These are phyloP conservation scores for Mycena capillaripes DNA, from an alignment of 768 basidiomycete species.

Conservation along the genomic window DNA sequence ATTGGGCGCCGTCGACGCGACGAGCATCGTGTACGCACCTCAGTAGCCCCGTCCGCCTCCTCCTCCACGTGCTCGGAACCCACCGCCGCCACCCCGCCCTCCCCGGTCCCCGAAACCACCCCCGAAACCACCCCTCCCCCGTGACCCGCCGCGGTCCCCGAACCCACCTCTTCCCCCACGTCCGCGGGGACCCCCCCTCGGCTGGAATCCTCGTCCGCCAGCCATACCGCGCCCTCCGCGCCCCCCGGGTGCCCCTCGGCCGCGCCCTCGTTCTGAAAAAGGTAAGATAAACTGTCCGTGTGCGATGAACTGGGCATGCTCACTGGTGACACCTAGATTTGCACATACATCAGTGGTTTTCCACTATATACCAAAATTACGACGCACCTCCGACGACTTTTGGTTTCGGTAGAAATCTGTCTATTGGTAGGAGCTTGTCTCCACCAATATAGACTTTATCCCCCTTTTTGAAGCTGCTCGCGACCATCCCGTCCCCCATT, in stretches of 20 bases:
- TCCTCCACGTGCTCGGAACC: conserved; percentile 57
- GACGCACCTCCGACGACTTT: conserved; percentile 79
- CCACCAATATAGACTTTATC: conserved; percentile 98
- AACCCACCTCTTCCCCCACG: conserved; percentile 13
- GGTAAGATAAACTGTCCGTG: conserved; percentile 21
- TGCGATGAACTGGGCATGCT: conserved; percentile 34
- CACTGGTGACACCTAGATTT: conserved; percentile 64
- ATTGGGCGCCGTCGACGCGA: too few relatives aligned
- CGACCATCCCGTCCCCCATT: conserved; percentile 96
- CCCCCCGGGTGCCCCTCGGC: conserved; percentile 50
- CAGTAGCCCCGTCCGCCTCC: conserved; percentile 51
- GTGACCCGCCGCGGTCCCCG: too few relatives aligned
- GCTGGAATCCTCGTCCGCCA: conserved; percentile 36
- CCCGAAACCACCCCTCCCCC: conserved; percentile 6
- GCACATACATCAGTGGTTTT: background rate
- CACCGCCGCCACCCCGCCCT: conserved; percentile 54
- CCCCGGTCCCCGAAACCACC: too few relatives aligned
- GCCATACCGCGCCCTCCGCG: conserved; percentile 46
- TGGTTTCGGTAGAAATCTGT: conserved; percentile 97
- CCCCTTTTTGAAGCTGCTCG: conserved; percentile 95
- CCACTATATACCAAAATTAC: conserved; percentile 6
- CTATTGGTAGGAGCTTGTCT: conserved; percentile 97
- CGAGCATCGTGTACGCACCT: too few relatives aligned
- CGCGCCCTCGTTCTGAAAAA: conserved; percentile 58
- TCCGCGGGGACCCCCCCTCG: conserved; percentile 41